Base-by-base conservation (phyloP, 2,329 filamentous ascomycete species). In the Penicillium sp. region DNA sequence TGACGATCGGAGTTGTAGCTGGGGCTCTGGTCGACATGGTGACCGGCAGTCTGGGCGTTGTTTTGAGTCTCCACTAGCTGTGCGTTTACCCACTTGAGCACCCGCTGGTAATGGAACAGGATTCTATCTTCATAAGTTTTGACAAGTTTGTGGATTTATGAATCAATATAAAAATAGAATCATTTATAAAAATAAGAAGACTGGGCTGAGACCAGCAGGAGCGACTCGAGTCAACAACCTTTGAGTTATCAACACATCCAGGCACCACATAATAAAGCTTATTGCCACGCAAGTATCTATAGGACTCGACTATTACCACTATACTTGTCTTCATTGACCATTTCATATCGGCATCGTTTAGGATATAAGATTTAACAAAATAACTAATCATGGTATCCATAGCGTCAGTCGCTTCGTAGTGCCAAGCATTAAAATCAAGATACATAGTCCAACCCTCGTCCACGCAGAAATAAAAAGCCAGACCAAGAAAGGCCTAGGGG, bases 1-100 rank as follows among this genome's bases (percentile, higher is more conserved):
- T 59, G 59, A 57, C 59, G 58, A 65, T 68, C 55, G 58, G 58
- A 62, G 65, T 60, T 56, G 52, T 54, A 56, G 35, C 53, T 54
- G 59, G 61, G 56, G 65, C 59, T 35, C 52, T 61, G 60, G 69
- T 72, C 68, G 69, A 71, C 64, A 72, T 70, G 68, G 70, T 68
- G 68, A 73, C 67, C 60, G 61, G 33, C 26, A 49, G 64, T 57
- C 63, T 49, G 58, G 61, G 61, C 65, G 58, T 65, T 43, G 64
- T 66, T 71, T 61, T 65, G 66, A 54, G 67, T 67, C 62, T 64
- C 69, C 63, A 65, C 65, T 29, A 24, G 54, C 50, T 52, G 43
- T 54, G 49, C 47, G 43, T 51, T 50, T 62, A 61, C 61, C 63
- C 64, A 62, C 60, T 37, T 26, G 11, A 29, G 29, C 39, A 21